Evolutionary conservation across 176 grass and related monocot species (phyloP).

Genomic region (Saccharum officinarum): DNA sequence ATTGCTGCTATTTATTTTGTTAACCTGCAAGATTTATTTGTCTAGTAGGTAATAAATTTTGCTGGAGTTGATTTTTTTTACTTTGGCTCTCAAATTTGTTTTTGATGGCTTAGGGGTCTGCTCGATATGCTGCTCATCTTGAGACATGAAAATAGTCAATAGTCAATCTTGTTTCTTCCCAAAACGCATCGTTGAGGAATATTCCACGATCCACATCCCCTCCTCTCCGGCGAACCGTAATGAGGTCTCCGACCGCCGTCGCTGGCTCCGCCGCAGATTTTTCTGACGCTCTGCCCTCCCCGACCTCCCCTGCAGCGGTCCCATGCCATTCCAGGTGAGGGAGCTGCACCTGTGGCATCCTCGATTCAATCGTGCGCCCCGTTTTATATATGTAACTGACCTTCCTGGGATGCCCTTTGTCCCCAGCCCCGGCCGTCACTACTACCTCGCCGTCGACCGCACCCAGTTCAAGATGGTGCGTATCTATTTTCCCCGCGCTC

Average conservation of each 20-base stretch:
- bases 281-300: slow-evolving; percentile 38
- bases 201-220: neutral
- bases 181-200: neutral
- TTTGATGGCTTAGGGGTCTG: too few species aligned
- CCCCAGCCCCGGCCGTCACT: slow-evolving; percentile 60
- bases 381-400: neutral
- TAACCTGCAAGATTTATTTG: too few species aligned
- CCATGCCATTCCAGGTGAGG: slow-evolving; percentile 42
- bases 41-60: too few species aligned
- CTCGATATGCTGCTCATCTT: too few species aligned
- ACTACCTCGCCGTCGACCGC: slow-evolving; percentile 79
- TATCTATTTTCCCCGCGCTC: neutral
- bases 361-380: neutral
- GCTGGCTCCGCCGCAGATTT: slow-evolving; percentile 34
- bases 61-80: too few species aligned
- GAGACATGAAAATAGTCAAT: too few species aligned
- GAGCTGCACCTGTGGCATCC: neutral
- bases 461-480: slow-evolving; percentile 78
- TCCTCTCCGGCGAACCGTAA: neutral
- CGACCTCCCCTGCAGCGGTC: slow-evolving; percentile 14
- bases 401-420: neutral
- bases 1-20: too few species aligned
- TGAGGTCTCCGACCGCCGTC: slow-evolving; percentile 26
- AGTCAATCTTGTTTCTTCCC: too few species aligned
- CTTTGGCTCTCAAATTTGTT: too few species aligned